Evolutionary conservation across 2,329 filamentous ascomycete species (phyloP), one percentile per base, ranked within the genome.

Genomic region (Xylaria sp.): DNA sequence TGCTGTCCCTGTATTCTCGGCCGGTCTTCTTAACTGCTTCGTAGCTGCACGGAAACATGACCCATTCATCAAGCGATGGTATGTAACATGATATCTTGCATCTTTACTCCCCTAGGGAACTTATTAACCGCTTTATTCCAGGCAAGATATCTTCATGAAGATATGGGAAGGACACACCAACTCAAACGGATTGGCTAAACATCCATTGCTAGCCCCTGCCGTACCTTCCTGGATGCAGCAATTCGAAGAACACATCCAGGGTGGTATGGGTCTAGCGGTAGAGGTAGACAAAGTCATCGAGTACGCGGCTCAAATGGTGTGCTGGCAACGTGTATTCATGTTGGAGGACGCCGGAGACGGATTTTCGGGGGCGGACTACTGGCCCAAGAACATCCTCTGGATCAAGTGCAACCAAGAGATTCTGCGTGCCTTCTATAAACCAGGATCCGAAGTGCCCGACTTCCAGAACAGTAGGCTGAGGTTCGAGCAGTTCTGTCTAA

Each of bases 221-320:
- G 64, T 70, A 19, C 60, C 69, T 3, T 54, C 74, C 17, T 67
- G 72, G 7, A 66, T 75, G 17, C 61, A 65, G 3, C 68, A 71
- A 3, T 35, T 70, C 1, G 49, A 68, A 49, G 65, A 62, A 2
- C 2, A 72, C 71, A 59, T 64, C 68, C 0, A 76, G 3, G 33
- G 12, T 2, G 40, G 35, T 5, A n/a, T 54, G 72, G 72, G 73
- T 75, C 15, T 79, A 73, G 74, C 74, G 8, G 71, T 72, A 2
- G 71, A 74, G 1, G 62, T 69, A 6, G 57, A 68, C 1, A 72
- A 70, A 0, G 58, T 78, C 0, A 57, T 78, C 28, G 78, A 79
- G 14, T 81, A 81, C 50, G 72, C 78, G 7, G 68, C 71, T 1
- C 79, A 80, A 43, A 74, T 79, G 31, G 62, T 79, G 3, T 72